Evolutionary conservation across 225 moss, liverwort and hornwort species (phyloP), one percentile per base, ranked within the genome.

Genomic region (Neckera pumila): DNA sequence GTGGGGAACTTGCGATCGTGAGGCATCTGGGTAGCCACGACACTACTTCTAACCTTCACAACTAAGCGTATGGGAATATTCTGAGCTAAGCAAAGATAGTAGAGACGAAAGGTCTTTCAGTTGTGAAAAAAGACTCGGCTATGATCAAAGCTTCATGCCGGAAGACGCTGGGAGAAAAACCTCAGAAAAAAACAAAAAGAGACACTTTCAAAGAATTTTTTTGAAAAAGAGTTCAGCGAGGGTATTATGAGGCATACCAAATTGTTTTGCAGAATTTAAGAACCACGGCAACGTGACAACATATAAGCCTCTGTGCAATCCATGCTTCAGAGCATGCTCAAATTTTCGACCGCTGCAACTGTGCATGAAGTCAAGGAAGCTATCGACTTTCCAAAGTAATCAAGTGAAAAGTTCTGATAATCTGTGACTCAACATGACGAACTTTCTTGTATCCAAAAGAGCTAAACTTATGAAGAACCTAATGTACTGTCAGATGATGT

Each of bases 321-420:
- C 94, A 91, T 94, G 94, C 93, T 91, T 94, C 82, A 93, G 85
- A 86, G 94, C 94, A 92, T 94, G 93, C 85, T 94, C 94, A 91
- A 92, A 94, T 86, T 94, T 94, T 73, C 94, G 93, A 45, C 94
- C 94, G 59, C 94, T 94, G 85, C 94, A 94, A 83, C 94, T 94
- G 94, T 94, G 90, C 92, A 88, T 49, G 60, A 86, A 87, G 88
- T 94, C 89, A 94, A 94, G 93, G 92, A 86, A 70, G 76, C n/a
- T 76, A 63, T 30, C 47, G n/a, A 89, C 82, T 65, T 82, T 75
- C 45, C 58, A 69, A 86, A 63, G 36, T 76, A 82, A 77, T 81
- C 62, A 73, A 72, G 56, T 80, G 80, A 84, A 36, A 80, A 42
- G 18, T 34, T 82, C 59, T 83, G 34, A 78, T 42, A 40, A 62